A percentile compares a stretch with the other conserved stretches of the same genome.
Conservation (phyloP, 129 eudicot genomes). For the Flaveria brownii region DNA sequence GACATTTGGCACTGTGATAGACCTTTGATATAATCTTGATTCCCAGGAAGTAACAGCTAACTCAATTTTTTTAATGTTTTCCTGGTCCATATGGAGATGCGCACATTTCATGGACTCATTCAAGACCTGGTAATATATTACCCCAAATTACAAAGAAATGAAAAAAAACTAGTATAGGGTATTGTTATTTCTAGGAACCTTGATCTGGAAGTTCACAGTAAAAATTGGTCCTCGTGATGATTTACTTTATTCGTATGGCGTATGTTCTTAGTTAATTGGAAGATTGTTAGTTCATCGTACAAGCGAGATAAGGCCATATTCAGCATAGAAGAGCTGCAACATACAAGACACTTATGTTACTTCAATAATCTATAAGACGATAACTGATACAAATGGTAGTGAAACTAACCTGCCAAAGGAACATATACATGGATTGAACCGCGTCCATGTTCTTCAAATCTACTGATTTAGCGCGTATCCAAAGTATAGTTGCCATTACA, state of each 20-base stretch:
- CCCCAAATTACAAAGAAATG: background rate
- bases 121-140: background rate
- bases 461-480: constrained; percentile 34
- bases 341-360: background rate
- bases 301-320: constrained; percentile 27
- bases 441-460: constrained; percentile 30
- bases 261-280: background rate
- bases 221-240: background rate
- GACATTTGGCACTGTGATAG: background rate
- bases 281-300: constrained; percentile 9
- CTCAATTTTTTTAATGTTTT: background rate
- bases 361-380: background rate
- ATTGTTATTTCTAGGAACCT: constrained; percentile 6
- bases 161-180: background rate
- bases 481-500: constrained; percentile 18
- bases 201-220: background rate
- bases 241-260: background rate
- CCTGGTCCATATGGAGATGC: background rate
- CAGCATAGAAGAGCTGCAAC: constrained; percentile 31
- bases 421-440: constrained; percentile 34
- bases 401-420: constrained; percentile 28
- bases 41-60: background rate
- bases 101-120: background rate
- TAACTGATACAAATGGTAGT: background rate
- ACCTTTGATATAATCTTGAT: too few relatives aligned